phyloP scores from a whole-genome alignment of 2,329 filamentous ascomycete genomes.

The Neonectria magnoliae region DNA sequence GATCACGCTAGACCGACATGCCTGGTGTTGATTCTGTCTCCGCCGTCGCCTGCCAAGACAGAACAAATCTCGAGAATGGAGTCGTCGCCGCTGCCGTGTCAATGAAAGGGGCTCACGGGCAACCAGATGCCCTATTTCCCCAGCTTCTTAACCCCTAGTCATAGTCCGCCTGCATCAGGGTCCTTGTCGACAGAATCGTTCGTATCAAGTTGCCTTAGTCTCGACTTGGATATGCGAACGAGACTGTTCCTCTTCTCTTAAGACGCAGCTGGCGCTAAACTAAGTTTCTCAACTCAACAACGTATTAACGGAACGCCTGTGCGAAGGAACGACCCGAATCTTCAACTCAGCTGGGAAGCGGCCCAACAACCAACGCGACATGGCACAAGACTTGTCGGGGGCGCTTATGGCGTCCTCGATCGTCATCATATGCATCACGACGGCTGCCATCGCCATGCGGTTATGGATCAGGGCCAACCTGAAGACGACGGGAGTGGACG shows the following conservation, averaged over 20 bases:
- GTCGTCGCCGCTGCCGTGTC: neutral
- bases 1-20: conserved; percentile 4
- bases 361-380: neutral
- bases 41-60: neutral
- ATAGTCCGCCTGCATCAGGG: neutral
- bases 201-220: conserved; percentile 7
- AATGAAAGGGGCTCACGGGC: neutral
- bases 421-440: conserved; percentile 24
- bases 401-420: conserved; percentile 24
- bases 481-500: conserved; percentile 27
- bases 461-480: conserved; percentile 27
- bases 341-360: neutral
- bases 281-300: neutral
- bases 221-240: conserved; percentile 8
- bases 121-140: conserved; percentile 6
- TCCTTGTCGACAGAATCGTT: conserved; percentile 6
- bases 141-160: conserved; percentile 9
- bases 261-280: conserved; percentile 5
- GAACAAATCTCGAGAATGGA: neutral
- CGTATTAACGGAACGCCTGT: neutral
- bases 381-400: conserved; percentile 28
- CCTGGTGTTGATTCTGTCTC: neutral
- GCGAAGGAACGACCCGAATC: neutral
- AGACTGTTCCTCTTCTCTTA: conserved; percentile 9
- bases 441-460: conserved; percentile 21